Percentiles rank a stretch among this genome's conserved stretches.
Evolutionary conservation across 75 land plant species (phyloP).

Genomic region (Azolla pinnata): DNA sequence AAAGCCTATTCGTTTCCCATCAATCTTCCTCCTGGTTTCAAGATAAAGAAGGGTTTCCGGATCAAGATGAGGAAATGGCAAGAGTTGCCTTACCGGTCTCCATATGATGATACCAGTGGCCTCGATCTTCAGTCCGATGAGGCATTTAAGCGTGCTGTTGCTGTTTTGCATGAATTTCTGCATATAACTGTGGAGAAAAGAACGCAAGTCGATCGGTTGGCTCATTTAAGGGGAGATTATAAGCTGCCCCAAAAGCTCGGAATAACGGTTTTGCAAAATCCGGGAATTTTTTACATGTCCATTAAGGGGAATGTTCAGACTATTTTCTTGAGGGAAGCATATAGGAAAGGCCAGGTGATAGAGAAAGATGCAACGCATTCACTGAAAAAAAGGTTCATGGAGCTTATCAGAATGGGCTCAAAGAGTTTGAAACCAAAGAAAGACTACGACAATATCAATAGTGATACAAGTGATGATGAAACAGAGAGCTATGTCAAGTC

Average conservation of each 20-base stretch:
- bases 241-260: conserved; percentile 57
- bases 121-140: conserved; percentile 55
- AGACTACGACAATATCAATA: neutral
- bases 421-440: neutral
- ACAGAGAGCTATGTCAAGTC: neutral
- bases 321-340: conserved; percentile 68
- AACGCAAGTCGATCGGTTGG: conserved; percentile 53
- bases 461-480: neutral
- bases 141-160: conserved; percentile 54
- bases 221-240: conserved; percentile 51
- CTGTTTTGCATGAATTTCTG: conserved; percentile 55
- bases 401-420: conserved; percentile 21
- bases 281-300: conserved; percentile 74
- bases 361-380: conserved; percentile 50
- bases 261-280: conserved; percentile 54
- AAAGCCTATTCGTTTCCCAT: conserved; percentile 43
- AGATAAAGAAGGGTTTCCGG: conserved; percentile 41
- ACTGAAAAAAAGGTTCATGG: conserved; percentile 45
- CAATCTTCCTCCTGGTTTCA: conserved; percentile 62
- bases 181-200: conserved; percentile 61
- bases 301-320: conserved; percentile 63
- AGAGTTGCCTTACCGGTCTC: conserved; percentile 69
- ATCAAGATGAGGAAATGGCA: conserved; percentile 58
- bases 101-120: conserved; percentile 55
- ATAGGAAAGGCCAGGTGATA: conserved; percentile 46